Conservation (phyloP, 2,329 filamentous ascomycete species). For the Ophiosphaerella narmari region DNA sequence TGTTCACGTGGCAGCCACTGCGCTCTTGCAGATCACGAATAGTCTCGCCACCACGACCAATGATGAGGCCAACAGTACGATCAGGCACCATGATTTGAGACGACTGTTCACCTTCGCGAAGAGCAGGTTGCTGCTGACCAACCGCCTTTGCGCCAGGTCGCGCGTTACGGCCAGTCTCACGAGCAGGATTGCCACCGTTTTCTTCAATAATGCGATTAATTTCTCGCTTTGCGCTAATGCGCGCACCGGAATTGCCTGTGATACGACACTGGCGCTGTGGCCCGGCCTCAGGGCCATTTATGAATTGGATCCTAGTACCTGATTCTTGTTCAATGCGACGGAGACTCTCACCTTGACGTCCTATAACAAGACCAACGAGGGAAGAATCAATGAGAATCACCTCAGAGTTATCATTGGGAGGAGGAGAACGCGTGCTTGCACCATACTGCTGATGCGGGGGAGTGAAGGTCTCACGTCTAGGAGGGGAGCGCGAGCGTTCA, state of each 20-base stretch:
- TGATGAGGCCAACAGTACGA: constrained; percentile 88
- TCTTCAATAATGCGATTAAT: constrained; percentile 90
- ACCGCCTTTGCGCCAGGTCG: constrained; percentile 49
- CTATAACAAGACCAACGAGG: constrained; percentile 88
- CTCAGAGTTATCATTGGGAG: constrained; percentile 73
- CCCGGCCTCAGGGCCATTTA: constrained; percentile 75
- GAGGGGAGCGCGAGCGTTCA: constrained; percentile 74
- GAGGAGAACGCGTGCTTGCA: constrained; percentile 62
- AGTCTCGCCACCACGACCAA: constrained; percentile 90
- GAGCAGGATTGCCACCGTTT: constrained; percentile 63
- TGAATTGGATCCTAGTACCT: constrained; percentile 83
- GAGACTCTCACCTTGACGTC: constrained; percentile 86
- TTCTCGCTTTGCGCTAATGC: constrained; percentile 77
- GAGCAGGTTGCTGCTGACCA: constrained; percentile 49
- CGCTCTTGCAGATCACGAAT: constrained; percentile 90
- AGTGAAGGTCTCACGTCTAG: constrained; percentile 64
- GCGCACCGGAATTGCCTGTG: constrained; percentile 71
- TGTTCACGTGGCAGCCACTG: constrained; percentile 94
- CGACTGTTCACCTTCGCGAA: constrained; percentile 80
- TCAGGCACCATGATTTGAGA: constrained; percentile 95
- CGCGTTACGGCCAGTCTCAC: constrained; percentile 44
- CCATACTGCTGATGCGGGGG: constrained; percentile 57
- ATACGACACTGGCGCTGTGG: constrained; percentile 84
- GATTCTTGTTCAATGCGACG: constrained; percentile 83
- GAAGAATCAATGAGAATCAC: constrained; percentile 85